These are phyloP conservation scores for Graphium sp. DNA, from an alignment of 2,329 filamentous ascomycete species.

Conservation along the genomic window DNA sequence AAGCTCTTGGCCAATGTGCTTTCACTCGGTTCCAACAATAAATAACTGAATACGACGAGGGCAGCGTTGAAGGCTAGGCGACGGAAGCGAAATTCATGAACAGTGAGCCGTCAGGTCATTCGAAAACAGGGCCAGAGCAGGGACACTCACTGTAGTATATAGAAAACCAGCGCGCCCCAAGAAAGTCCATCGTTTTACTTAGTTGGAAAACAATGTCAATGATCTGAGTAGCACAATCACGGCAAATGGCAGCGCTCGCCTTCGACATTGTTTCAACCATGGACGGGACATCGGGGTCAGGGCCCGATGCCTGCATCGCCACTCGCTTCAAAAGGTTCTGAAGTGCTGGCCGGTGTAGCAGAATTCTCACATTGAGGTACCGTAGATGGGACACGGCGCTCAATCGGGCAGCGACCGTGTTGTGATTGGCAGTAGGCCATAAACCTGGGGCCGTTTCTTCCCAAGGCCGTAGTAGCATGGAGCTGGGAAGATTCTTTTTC, in stretches of 20 bases:
- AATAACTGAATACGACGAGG: too few relatives aligned
- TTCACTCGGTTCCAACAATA: too few relatives aligned
- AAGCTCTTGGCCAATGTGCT: too few relatives aligned
- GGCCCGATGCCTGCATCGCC: slow-evolving; percentile 7
- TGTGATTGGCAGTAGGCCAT: slow-evolving; percentile 5
- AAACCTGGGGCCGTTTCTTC: slow-evolving; percentile 8
- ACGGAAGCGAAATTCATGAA: too few relatives aligned
- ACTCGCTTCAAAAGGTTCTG: slow-evolving; percentile 6
- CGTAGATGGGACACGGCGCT: slow-evolving; percentile 17
- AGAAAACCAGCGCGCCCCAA: slow-evolving; percentile 14
- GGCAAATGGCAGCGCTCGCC: too few relatives aligned
- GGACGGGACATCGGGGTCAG: slow-evolving; percentile 7
- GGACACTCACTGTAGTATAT: slow-evolving; percentile 13
- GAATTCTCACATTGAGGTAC: slow-evolving; percentile 12
- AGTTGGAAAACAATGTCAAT: slow-evolving; percentile 7
- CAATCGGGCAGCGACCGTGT: slow-evolving; percentile 12
- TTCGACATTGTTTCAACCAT: slow-evolving; percentile 5
- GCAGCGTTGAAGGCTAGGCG: too few relatives aligned
- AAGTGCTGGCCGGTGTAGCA: slow-evolving; percentile 11
- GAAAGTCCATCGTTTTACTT: slow-evolving; percentile 5
- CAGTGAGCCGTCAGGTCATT: too few relatives aligned
- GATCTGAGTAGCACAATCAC: slow-evolving; percentile 9
- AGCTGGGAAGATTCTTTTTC: slow-evolving; percentile 14
- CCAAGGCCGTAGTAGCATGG: slow-evolving; percentile 10
- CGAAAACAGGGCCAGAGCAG: too few relatives aligned